Conservation (phyloP, 2,329 filamentous ascomycete species). For the Beauveria sp. region DNA sequence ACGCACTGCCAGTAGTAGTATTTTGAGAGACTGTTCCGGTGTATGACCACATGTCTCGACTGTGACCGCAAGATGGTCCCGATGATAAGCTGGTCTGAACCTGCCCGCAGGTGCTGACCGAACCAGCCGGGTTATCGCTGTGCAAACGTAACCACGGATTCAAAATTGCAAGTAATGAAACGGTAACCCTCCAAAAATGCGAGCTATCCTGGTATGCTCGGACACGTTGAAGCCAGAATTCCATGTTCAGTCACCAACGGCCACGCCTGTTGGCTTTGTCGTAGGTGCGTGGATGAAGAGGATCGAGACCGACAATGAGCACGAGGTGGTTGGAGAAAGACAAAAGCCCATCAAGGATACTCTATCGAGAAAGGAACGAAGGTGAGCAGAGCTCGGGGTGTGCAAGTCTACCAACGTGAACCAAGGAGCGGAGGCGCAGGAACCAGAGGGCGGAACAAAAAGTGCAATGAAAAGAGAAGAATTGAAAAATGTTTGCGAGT, state of each 20-base stretch:
- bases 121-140: background rate
- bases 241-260: background rate
- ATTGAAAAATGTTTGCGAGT: background rate
- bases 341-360: conserved; percentile 7
- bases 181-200: background rate
- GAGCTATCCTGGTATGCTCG: background rate
- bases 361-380: background rate
- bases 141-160: background rate
- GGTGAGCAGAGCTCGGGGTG: conserved; percentile 1
- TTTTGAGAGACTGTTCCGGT: background rate
- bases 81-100: background rate
- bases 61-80: background rate
- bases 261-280: background rate
- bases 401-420: background rate
- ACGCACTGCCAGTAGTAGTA: background rate
- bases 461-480: background rate
- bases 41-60: background rate
- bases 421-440: background rate
- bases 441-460: conserved; percentile 6
- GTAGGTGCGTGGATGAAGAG: background rate
- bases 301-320: background rate
- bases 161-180: background rate
- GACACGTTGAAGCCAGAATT: background rate
- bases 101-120: background rate
- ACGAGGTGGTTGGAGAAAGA: background rate